Evolutionary conservation across 768 basidiomycete genomes (phyloP).

Genomic region (Exidia glandulosa): DNA sequence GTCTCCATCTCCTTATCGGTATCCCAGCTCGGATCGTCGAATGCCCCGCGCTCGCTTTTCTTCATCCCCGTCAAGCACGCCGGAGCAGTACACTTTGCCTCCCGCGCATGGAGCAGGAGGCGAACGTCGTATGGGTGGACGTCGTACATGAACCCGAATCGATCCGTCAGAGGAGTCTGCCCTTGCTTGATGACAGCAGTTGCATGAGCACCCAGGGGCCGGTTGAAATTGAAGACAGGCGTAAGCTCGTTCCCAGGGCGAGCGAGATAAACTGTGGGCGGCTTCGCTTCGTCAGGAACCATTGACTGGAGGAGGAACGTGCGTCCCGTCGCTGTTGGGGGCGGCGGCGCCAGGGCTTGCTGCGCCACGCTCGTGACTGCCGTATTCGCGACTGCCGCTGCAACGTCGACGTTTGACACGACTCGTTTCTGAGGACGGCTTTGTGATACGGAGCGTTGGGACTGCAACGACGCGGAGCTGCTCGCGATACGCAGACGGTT

Average conservation of each 20-base stretch:
- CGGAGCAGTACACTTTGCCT: slow-evolving; percentile 65
- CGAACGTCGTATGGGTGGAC: slow-evolving; percentile 71
- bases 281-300: slow-evolving; percentile 67
- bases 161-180: slow-evolving; percentile 41
- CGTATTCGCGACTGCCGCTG: background rate
- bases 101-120: slow-evolving; percentile 59
- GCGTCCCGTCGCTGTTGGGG: slow-evolving; percentile 13
- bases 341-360: slow-evolving; percentile 7
- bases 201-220: background rate
- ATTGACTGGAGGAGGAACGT: slow-evolving; percentile 47
- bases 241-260: slow-evolving; percentile 16
- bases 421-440: slow-evolving; percentile 13
- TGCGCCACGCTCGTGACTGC: background rate
- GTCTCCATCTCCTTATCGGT: slow-evolving; percentile 27
- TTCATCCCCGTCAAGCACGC: slow-evolving; percentile 81
- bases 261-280: slow-evolving; percentile 76
- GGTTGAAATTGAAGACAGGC: slow-evolving; percentile 5
- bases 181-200: background rate
- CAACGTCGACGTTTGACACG: background rate
- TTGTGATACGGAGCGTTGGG: slow-evolving; percentile 17
- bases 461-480: background rate
- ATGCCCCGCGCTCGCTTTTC: slow-evolving; percentile 74
- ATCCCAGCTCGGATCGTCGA: slow-evolving; percentile 35
- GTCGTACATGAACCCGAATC: slow-evolving; percentile 88
- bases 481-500: slow-evolving; percentile 38